A percentile compares a stretch with the other conserved stretches of the same genome.
phyloP scores from a whole-genome alignment of 352 stramenopile genomes.

The Phytophthora nicotianae region DNA sequence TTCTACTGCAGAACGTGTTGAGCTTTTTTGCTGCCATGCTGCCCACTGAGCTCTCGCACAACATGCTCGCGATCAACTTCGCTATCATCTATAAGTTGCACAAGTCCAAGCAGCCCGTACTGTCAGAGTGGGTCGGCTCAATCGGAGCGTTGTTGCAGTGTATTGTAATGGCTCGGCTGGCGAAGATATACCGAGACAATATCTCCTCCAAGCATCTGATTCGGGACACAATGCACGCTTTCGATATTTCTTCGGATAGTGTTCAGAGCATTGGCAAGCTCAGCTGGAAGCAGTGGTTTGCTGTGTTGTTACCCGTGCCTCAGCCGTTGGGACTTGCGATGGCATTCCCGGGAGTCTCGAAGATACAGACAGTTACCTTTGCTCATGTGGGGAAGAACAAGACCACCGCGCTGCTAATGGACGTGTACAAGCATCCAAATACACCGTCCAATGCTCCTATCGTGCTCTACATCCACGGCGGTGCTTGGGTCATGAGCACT shows the following conservation, averaged over 20 bases:
- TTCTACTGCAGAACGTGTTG: conserved; percentile 43
- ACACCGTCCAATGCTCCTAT: conserved; percentile 66
- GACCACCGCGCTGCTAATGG: conserved; percentile 68
- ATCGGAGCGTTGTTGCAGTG: conserved; percentile 51
- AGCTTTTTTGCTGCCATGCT: conserved; percentile 64
- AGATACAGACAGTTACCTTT: conserved; percentile 61
- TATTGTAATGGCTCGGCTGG: conserved; percentile 53
- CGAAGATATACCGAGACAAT: conserved; percentile 52
- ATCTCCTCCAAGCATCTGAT: conserved; percentile 50
- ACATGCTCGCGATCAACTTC: conserved; percentile 53
- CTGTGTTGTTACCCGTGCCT: conserved; percentile 62
- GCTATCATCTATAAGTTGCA: conserved; percentile 50
- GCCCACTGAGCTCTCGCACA: conserved; percentile 68
- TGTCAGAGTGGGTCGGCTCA: conserved; percentile 55
- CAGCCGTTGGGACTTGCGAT: conserved; percentile 55
- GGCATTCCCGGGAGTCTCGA: conserved; percentile 56
- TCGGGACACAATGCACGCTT: conserved; percentile 42
- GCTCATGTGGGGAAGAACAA: conserved; percentile 68
- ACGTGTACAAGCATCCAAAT: conserved; percentile 69
- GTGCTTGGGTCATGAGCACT: conserved; percentile 73
- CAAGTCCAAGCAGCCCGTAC: conserved; percentile 44
- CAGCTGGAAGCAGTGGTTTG: conserved; percentile 55
- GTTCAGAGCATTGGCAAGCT: conserved; percentile 53
- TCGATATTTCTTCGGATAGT: conserved; percentile 35
- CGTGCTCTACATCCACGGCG: conserved; percentile 80